Evolutionary conservation across 1,284 basidiomycete species (phyloP).

Genomic region (Taiwanofungus camphoratus): DNA sequence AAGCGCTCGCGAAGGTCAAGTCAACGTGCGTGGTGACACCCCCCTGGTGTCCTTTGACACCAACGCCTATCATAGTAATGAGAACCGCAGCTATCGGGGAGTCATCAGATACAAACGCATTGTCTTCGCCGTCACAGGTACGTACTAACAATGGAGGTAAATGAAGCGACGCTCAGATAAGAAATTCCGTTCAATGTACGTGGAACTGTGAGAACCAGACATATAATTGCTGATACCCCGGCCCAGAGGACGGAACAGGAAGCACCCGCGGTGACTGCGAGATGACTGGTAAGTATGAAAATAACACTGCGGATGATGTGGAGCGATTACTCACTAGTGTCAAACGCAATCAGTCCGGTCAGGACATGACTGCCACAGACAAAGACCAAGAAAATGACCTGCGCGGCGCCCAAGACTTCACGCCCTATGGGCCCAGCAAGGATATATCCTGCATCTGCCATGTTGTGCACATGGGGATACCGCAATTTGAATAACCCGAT

Average conservation of each 20-base stretch:
- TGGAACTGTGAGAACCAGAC: slow-evolving; percentile 26
- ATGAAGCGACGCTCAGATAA: slow-evolving; percentile 28
- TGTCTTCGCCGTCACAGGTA: not conserved
- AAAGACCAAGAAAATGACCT: slow-evolving; percentile 46
- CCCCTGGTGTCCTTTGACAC: slow-evolving; percentile 38
- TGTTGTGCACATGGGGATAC: slow-evolving; percentile 30
- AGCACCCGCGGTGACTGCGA: slow-evolving; percentile 25
- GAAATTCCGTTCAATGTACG: slow-evolving; percentile 27
- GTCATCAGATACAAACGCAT: not conserved
- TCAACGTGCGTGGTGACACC: slow-evolving; percentile 33
- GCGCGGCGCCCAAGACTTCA: slow-evolving; percentile 42
- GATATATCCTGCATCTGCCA: slow-evolving; percentile 46
- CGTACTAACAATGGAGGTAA: slow-evolving; percentile 34
- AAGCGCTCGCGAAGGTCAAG: slow-evolving; percentile 42
- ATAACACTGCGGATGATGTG: not conserved
- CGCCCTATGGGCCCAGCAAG: slow-evolving; percentile 43
- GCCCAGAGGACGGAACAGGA: slow-evolving; percentile 30
- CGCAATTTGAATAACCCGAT: slow-evolving; percentile 27
- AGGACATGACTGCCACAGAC: slow-evolving; percentile 28
- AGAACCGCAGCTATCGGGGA: slow-evolving; percentile 28
- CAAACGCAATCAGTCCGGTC: slow-evolving; percentile 29
- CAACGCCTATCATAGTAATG: slow-evolving; percentile 49
- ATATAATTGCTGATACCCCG: slow-evolving; percentile 24
- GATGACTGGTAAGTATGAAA: not conserved
- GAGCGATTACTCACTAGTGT: slow-evolving; percentile 23